Conservation (phyloP, 306 rosid genomes). For the Alnus rubra region DNA sequence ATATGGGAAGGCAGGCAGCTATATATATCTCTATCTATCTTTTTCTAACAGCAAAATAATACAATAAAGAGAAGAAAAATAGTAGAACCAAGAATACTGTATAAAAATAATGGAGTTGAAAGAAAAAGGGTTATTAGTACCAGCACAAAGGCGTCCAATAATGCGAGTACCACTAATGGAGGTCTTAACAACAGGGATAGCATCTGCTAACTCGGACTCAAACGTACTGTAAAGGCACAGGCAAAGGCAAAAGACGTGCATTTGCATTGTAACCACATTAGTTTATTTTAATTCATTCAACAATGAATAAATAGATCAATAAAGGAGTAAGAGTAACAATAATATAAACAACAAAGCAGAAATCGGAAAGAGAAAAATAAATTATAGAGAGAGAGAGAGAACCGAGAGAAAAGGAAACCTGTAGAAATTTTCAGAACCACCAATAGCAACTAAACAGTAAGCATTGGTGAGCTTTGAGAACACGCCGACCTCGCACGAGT, state of each 20-base stretch:
- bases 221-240: slow-evolving; percentile 46
- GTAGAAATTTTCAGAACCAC: slow-evolving; percentile 94
- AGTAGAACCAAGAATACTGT: not conserved
- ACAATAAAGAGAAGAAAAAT: not conserved
- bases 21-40: not conserved
- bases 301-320: not conserved
- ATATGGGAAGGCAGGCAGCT: not conserved
- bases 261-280: slow-evolving; percentile 3
- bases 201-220: slow-evolving; percentile 77
- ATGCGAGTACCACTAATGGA: slow-evolving; percentile 86
- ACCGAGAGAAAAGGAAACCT: slow-evolving; percentile 38
- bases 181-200: slow-evolving; percentile 84
- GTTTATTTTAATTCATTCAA: not conserved
- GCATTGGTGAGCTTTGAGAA: slow-evolving; percentile 94
- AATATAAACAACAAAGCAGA: not conserved
- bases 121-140: slow-evolving; percentile 33
- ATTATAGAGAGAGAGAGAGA: too few relatives aligned
- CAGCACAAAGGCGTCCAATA: slow-evolving; percentile 93
- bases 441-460: slow-evolving; percentile 94
- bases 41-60: slow-evolving; percentile 9
- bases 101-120: not conserved
- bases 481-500: slow-evolving; percentile 85
- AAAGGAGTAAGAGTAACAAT: not conserved
- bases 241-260: not conserved
- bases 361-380: not conserved